Base-by-base conservation (phyloP, 148 eudicot genomes). In the Polygonum aviculare region DNA sequence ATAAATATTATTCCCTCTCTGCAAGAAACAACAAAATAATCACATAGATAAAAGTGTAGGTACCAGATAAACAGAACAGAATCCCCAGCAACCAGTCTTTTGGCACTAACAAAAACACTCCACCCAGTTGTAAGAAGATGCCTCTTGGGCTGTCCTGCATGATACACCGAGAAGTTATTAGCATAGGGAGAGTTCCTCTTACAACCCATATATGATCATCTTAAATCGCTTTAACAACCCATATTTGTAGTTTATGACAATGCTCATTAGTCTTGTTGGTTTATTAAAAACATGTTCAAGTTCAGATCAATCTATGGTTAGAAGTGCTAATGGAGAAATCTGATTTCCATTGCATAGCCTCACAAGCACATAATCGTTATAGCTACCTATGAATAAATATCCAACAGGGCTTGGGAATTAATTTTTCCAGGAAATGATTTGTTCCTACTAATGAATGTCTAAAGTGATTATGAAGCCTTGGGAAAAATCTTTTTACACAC, bases 41-140 rank as follows among this genome's bases (percentile, higher is more conserved):
- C 22, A 76, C 18, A 14, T 4, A 50, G 39, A 50, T 11, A 36
- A 50, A 35, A 71, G 65, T 51, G 7, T 5, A 19, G 39, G 36
- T 86, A 93, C 99, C 99, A 96, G 77, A 96, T 93, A 80, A 96
- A 96, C 40, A 96, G 88, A 84, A 96, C 97, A 47, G 99, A 96
- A 91, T 96, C 99, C 62, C 99, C 99, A 54, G 99, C 99, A 78
- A 96, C 88, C 79, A 96, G 99, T 82, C 98, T 85, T 80, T 96
- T 96, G 77, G 99, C 99, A 91, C 99, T 96, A 82, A 96, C 99
- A 87, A 96, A 96, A 41, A 96, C 98, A 80, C 99, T 96, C 99
- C 99, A 96, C 50, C 99, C 99, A 59, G 99, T 96, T 65, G 99
- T 96, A 73, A 96, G 94, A 78, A 96, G 89, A 86, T 96, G 99